Conservation (phyloP, 2,329 filamentous ascomycete genomes). For the Scleromitrula shiraiana region DNA sequence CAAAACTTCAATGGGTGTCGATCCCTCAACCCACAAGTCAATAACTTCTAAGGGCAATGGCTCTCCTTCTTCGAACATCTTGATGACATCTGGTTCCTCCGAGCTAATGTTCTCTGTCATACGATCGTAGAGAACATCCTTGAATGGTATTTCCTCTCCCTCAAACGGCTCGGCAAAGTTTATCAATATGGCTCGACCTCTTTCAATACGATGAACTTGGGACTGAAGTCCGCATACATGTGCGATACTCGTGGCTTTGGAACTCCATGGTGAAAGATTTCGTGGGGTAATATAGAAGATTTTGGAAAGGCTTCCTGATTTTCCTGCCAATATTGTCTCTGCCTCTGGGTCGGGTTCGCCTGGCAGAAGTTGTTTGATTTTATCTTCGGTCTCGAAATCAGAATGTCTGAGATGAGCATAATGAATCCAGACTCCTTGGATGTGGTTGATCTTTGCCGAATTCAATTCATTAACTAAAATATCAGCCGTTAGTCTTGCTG, state of each 20-base stretch:
- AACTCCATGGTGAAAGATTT: constrained; percentile 94
- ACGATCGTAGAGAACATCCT: constrained; percentile 76
- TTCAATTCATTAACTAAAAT: constrained; percentile 19
- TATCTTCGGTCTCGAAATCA: constrained; percentile 16
- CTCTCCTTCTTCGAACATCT: constrained; percentile 68
- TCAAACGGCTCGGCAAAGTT: constrained; percentile 46
- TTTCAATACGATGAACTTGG: constrained; percentile 70
- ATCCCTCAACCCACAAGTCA: constrained; percentile 59
- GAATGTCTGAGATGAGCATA: constrained; percentile 24
- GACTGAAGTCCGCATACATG: constrained; percentile 78
- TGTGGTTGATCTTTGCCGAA: constrained; percentile 17
- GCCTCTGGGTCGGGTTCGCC: constrained; percentile 10
- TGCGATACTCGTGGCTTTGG: constrained; percentile 88
- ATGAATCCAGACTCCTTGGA: constrained; percentile 26
- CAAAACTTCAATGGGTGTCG: constrained; percentile 61
- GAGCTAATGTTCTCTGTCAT: constrained; percentile 84
- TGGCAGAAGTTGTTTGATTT: constrained; percentile 24
- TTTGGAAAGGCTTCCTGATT: constrained; percentile 11
- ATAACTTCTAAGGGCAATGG: constrained; percentile 63
- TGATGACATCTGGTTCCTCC: constrained; percentile 57
- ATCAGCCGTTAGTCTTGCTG: too few relatives aligned
- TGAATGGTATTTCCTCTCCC: constrained; percentile 45
- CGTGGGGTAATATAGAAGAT: constrained; percentile 65
- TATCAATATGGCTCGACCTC: constrained; percentile 70
- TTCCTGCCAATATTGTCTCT: constrained; percentile 11